Percentiles rank a stretch among this genome's conserved stretches.
These are phyloP conservation scores for Aegilops umbellulata DNA, from an alignment of 176 grass and related monocot species.

Conservation along the genomic window DNA sequence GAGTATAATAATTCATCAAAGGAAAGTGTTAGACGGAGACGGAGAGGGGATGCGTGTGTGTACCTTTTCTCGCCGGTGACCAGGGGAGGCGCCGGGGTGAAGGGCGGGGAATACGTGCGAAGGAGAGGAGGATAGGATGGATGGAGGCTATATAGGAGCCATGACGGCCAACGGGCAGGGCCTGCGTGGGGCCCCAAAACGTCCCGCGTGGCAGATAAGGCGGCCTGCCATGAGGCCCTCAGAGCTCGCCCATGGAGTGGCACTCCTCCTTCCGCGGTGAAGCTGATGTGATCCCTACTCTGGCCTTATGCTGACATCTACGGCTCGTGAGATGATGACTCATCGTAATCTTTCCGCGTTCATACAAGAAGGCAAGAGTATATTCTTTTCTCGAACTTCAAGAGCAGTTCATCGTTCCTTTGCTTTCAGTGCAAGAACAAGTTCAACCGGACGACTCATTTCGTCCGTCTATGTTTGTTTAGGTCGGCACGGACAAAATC, in stretches of 20 bases:
- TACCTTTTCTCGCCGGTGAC: neutral
- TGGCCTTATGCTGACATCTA: neutral
- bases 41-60: neutral
- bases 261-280: slow-evolving; percentile 15
- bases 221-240: slow-evolving; percentile 38
- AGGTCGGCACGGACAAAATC: no score
- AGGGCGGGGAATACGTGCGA: slow-evolving; percentile 24
- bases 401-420: neutral
- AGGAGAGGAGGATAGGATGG: slow-evolving; percentile 38
- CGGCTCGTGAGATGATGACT: slow-evolving; percentile 12
- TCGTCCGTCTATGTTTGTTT: no score
- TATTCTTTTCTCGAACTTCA: neutral
- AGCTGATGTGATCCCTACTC: neutral
- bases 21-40: neutral
- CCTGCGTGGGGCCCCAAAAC: neutral
- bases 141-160: slow-evolving; percentile 53
- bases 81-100: neutral
- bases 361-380: neutral
- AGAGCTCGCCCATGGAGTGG: slow-evolving; percentile 23
- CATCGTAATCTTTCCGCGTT: neutral
- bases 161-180: slow-evolving; percentile 3
- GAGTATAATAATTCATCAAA: neutral
- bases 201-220: slow-evolving; percentile 69
- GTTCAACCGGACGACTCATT: no score
- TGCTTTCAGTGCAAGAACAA: no score